A percentile compares a stretch with the other conserved stretches of the same genome.
phyloP scores from a whole-genome alignment of 148 eudicot species.

The Bassia scoparia region DNA sequence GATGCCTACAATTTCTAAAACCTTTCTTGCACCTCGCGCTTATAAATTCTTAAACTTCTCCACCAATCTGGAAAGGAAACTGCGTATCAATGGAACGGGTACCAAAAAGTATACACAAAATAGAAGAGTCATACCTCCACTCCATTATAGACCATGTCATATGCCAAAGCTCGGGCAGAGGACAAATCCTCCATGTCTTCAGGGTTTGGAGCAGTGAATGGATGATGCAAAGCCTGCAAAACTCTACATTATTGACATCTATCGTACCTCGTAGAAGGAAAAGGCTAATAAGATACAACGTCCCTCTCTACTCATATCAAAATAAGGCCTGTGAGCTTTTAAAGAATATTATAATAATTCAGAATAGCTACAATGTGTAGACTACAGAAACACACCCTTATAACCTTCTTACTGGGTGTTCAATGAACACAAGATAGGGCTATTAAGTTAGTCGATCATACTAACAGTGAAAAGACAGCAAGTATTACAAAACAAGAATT shows the following conservation, averaged over 20 bases:
- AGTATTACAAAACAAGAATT: background rate
- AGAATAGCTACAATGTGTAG: background rate
- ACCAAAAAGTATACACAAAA: background rate
- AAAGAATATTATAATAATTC: background rate
- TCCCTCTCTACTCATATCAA: background rate
- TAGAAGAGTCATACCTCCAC: conserved; percentile 58
- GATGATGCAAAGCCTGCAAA: conserved; percentile 93
- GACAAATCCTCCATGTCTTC: conserved; percentile 82
- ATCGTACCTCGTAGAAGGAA: background rate
- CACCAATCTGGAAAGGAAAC: conserved; percentile 62
- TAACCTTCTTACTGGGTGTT: background rate
- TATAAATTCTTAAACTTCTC: conserved; percentile 91
- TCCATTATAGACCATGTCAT: conserved; percentile 99
- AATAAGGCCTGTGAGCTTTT: background rate
- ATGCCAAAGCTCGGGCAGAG: conserved; percentile 98
- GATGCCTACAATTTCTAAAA: conserved; percentile 71
- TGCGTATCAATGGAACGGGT: background rate
- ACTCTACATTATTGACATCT: background rate
- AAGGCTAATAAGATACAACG: no score
- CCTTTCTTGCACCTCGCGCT: conserved; percentile 89
- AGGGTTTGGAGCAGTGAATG: conserved; percentile 95
- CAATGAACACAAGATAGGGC: background rate
- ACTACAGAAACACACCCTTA: background rate
- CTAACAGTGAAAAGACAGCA: no score
- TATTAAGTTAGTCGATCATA: background rate